Conservation (phyloP, 768 basidiomycete genomes). For the Tephrocybe sp. region DNA sequence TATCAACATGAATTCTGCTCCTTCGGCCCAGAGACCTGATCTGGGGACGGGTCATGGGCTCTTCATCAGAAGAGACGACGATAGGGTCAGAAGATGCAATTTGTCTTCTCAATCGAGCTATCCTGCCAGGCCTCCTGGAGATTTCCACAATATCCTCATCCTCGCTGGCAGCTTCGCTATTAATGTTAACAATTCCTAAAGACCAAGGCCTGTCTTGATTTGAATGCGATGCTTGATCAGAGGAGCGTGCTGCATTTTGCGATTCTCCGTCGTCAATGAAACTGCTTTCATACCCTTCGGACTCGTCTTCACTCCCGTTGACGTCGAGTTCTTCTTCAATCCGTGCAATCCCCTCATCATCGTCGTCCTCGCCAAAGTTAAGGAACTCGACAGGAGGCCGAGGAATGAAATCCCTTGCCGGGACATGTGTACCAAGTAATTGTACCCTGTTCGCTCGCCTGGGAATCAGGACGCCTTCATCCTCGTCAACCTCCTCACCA, state of each 20-base stretch:
- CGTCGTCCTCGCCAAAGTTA: conserved; percentile 15
- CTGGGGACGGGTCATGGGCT: not conserved
- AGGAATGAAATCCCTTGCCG: not conserved
- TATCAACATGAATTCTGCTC: conserved; percentile 4
- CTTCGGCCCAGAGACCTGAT: not conserved
- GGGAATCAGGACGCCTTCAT: too few species aligned
- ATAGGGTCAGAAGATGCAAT: not conserved
- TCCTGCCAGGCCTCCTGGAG: not conserved
- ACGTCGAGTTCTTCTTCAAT: conserved; percentile 14
- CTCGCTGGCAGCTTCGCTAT: not conserved
- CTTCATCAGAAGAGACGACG: conserved; percentile 8
- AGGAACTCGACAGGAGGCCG: not conserved
- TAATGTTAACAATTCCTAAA: not conserved
- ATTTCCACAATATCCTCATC: conserved; percentile 5
- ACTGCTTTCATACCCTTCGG: conserved; percentile 47
- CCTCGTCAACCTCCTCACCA: not conserved
- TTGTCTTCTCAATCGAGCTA: not conserved
- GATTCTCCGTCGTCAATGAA: conserved; percentile 52
- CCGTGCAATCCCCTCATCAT: conserved; percentile 8
- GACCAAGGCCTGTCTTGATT: not conserved
- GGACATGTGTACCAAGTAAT: not conserved
- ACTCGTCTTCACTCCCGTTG: conserved; percentile 23
- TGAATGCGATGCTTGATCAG: not conserved
- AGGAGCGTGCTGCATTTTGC: not conserved
- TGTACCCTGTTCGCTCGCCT: not conserved